These are phyloP conservation scores for Clathrus columnatus DNA, from an alignment of 768 basidiomycete genomes.

Conservation along the genomic window DNA sequence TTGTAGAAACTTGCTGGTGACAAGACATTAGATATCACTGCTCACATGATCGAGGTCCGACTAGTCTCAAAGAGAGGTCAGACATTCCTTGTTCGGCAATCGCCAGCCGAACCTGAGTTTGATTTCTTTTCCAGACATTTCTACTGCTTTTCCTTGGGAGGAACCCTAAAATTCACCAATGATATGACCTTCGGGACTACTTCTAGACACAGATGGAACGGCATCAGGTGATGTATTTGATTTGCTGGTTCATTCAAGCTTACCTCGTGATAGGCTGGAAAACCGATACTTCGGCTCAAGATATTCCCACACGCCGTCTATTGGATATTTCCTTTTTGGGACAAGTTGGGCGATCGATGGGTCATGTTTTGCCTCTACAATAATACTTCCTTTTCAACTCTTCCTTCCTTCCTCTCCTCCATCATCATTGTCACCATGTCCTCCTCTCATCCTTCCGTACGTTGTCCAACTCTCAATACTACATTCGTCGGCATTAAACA, in stretches of 20 bases:
- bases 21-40: too few species aligned
- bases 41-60: too few species aligned
- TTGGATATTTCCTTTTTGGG: background rate
- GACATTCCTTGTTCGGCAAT: too few species aligned
- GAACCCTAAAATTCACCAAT: background rate
- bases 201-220: background rate
- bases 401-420: background rate
- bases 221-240: background rate
- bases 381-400: background rate
- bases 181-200: background rate
- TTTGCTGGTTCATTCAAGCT: background rate
- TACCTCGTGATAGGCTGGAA: background rate
- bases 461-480: slow-evolving; percentile 48
- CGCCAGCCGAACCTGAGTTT: too few species aligned
- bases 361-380: background rate
- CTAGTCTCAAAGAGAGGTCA: too few species aligned
- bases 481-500: slow-evolving; percentile 63
- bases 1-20: too few species aligned
- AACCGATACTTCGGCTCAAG: background rate
- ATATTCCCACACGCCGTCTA: background rate
- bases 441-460: slow-evolving; percentile 20
- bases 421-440: background rate
- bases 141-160: too few species aligned
- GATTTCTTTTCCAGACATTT: too few species aligned
- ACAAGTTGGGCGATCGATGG: background rate